Conservation (phyloP, 768 basidiomycete genomes). For the Amanita muscaria region DNA sequence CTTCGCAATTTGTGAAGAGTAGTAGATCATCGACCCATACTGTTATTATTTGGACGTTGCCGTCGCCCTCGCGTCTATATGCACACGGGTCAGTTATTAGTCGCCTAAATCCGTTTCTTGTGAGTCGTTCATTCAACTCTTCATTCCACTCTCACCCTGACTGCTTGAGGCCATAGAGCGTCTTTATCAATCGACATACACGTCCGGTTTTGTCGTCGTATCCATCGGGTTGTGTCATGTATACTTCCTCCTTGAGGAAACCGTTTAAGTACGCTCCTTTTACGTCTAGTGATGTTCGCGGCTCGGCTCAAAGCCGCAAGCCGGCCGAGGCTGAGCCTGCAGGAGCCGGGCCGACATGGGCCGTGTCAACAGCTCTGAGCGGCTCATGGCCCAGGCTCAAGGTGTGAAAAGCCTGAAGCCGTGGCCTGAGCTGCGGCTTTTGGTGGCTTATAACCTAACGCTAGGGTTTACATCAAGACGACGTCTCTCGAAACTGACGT, state of each 20-base stretch:
- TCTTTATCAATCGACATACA: slow-evolving; percentile 17
- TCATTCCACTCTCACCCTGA: slow-evolving; percentile 21
- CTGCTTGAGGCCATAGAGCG: slow-evolving; percentile 32
- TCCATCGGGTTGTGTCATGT: slow-evolving; percentile 28
- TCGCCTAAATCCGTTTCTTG: slow-evolving; percentile 11
- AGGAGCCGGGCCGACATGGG: too few relatives aligned
- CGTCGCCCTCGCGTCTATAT: slow-evolving; percentile 2
- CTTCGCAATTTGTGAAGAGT: not conserved
- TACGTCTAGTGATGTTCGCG: too few relatives aligned
- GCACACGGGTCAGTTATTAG: slow-evolving; percentile 10
- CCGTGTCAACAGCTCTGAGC: too few relatives aligned
- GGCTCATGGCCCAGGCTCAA: too few relatives aligned
- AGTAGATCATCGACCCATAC: not conserved
- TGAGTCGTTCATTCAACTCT: slow-evolving; percentile 13
- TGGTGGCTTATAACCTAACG: too few relatives aligned
- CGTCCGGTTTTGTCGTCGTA: slow-evolving; percentile 19
- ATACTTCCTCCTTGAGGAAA: slow-evolving; percentile 24
- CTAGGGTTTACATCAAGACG: too few relatives aligned
- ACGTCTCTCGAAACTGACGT: too few relatives aligned
- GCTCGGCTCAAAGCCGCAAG: too few relatives aligned
- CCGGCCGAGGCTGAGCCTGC: too few relatives aligned
- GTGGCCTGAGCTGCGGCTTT: too few relatives aligned
- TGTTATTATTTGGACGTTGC: not conserved
- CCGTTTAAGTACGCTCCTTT: slow-evolving; percentile 27
- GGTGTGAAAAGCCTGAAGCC: too few relatives aligned